Conservation (phyloP, 2,329 filamentous ascomycete species). For the Neonectria coccinea region DNA sequence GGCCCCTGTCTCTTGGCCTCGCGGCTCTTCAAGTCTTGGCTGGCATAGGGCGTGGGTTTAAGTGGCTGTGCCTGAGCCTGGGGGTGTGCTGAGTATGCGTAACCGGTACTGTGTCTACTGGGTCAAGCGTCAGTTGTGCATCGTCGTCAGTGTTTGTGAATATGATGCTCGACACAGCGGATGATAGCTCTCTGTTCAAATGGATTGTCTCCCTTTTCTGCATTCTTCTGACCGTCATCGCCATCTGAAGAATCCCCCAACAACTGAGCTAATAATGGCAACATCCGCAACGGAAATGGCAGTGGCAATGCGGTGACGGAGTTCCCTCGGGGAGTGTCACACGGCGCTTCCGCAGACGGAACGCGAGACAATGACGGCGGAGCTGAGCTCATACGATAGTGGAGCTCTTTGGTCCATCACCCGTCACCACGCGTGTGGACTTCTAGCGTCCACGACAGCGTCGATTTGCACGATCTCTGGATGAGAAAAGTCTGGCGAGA, state of each 20-base stretch:
- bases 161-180: background rate
- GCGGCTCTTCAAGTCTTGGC: slow-evolving; percentile 43
- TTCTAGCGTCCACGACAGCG: slow-evolving; percentile 11
- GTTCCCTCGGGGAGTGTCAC: slow-evolving; percentile 30
- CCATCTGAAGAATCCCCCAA: background rate
- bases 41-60: slow-evolving; percentile 27
- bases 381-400: slow-evolving; percentile 36
- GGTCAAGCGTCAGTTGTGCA: background rate
- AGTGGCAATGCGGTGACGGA: slow-evolving; percentile 22
- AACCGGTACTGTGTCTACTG: background rate
- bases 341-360: slow-evolving; percentile 30
- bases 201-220: background rate
- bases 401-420: slow-evolving; percentile 18
- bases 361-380: slow-evolving; percentile 30
- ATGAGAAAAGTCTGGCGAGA: background rate
- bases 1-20: slow-evolving; percentile 24
- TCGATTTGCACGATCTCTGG: slow-evolving; percentile 20
- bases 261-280: slow-evolving; percentile 22
- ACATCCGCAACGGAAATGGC: slow-evolving; percentile 21
- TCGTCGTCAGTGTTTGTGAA: background rate
- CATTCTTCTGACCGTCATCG: background rate
- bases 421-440: slow-evolving; percentile 12
- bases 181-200: background rate
- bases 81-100: slow-evolving; percentile 1
- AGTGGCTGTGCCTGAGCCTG: slow-evolving; percentile 19